Evolutionary conservation across 257 asterid genomes (phyloP).

Genomic region (Osmanthus fragrans): DNA sequence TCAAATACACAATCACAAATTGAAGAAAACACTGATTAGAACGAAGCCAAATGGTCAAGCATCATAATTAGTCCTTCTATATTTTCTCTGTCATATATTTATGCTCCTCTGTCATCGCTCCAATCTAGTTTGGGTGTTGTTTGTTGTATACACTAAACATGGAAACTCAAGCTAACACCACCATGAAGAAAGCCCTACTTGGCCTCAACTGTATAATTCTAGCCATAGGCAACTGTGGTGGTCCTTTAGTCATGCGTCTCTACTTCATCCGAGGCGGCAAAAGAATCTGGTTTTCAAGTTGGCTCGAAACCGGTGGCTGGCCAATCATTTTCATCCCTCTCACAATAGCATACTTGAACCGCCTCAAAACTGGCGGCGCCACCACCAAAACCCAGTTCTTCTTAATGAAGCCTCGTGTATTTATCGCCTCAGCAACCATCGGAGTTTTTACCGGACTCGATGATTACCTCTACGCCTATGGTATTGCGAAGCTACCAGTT

Average conservation of each 20-base stretch:
- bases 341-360: background rate
- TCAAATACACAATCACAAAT: no score
- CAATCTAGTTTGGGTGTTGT: background rate
- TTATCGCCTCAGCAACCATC: background rate
- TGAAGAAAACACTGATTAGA: background rate
- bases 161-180: background rate
- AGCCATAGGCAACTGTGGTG: slow-evolving; percentile 1
- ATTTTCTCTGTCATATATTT: background rate
- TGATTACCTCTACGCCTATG: background rate
- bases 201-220: background rate
- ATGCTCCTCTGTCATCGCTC: background rate
- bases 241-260: background rate
- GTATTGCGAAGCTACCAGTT: background rate
- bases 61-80: no score
- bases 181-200: background rate
- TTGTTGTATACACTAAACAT: background rate
- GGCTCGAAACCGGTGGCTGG: slow-evolving; percentile 1
- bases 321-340: background rate
- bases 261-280: background rate
- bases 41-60: background rate
- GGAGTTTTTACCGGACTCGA: background rate
- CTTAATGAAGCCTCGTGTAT: background rate
- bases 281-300: background rate
- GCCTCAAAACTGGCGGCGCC: background rate
- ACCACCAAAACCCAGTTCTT: background rate